phyloP scores from a whole-genome alignment of 129 eudicot genomes.

The Scalesia atractyloides region DNA sequence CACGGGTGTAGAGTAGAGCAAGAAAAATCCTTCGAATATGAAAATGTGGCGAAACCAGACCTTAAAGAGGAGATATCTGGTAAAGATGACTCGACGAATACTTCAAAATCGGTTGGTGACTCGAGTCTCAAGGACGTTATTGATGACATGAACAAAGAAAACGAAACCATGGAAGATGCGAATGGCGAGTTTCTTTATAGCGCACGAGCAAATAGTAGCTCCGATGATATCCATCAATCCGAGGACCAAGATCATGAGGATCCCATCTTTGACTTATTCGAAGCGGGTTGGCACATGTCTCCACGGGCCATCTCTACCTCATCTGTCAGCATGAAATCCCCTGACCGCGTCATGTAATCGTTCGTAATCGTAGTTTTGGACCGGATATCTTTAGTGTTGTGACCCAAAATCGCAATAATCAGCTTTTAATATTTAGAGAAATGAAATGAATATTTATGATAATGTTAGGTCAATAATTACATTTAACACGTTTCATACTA shows the following conservation, averaged over 20 bases:
- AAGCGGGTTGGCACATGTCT: constrained; percentile 49
- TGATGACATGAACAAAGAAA: constrained; percentile 17
- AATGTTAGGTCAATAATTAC: neutral
- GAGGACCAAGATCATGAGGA: constrained; percentile 39
- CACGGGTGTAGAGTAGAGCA: constrained; percentile 31
- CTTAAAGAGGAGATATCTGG: neutral
- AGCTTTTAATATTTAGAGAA: constrained; percentile 3
- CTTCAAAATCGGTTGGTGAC: neutral
- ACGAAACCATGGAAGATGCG: constrained; percentile 26
- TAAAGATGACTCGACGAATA: neutral
- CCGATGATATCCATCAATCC: constrained; percentile 12
- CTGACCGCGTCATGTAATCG: constrained; percentile 7
- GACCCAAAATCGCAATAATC: neutral
- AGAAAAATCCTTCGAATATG: constrained; percentile 5
- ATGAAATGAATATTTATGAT: neutral
- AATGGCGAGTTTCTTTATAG: constrained; percentile 18
- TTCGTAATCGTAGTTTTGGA: neutral
- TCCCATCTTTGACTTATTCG: constrained; percentile 52
- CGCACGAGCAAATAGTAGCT: constrained; percentile 8
- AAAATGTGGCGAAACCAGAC: constrained; percentile 12
- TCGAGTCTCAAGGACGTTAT: constrained; percentile 19
- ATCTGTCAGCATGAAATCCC: constrained; percentile 5
- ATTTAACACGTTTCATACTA: neutral
- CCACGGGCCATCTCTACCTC: constrained; percentile 27
- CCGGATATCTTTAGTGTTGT: neutral